Percentiles rank a stretch among this genome's conserved stretches.
These are phyloP conservation scores for Catharanthus roseus DNA, from an alignment of 257 asterid species.

Conservation along the genomic window DNA sequence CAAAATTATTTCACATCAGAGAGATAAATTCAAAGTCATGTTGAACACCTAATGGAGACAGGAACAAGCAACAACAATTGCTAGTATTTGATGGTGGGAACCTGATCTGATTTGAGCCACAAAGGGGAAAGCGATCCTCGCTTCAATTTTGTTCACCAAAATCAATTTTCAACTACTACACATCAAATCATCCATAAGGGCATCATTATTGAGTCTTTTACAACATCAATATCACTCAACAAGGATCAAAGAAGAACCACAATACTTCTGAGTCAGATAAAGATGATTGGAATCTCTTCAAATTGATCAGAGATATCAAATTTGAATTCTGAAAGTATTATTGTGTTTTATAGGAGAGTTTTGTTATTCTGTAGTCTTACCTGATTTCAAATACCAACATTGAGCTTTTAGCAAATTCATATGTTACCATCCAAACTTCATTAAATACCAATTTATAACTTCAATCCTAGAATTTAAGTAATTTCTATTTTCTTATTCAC, in stretches of 20 bases:
- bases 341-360: no score
- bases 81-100: conserved; percentile 1
- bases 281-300: no score
- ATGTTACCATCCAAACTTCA: no score
- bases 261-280: no score
- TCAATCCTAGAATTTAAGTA: background rate
- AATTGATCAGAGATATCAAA: no score
- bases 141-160: conserved; percentile 9
- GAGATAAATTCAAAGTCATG: background rate
- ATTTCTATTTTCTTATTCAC: no score
- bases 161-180: background rate
- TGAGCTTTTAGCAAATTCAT: no score
- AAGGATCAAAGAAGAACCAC: no score
- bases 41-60: conserved; percentile 6
- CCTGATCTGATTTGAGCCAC: background rate
- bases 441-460: no score
- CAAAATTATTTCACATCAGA: background rate
- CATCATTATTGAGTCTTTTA: background rate
- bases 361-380: no score
- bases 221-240: background rate
- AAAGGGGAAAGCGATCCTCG: background rate
- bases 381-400: no score
- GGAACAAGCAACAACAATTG: background rate
- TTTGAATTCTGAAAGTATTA: no score
- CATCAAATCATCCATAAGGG: background rate